Evolutionary conservation across 805 yeast species (phyloP).

Genomic region (Cyberlindnera americana): DNA sequence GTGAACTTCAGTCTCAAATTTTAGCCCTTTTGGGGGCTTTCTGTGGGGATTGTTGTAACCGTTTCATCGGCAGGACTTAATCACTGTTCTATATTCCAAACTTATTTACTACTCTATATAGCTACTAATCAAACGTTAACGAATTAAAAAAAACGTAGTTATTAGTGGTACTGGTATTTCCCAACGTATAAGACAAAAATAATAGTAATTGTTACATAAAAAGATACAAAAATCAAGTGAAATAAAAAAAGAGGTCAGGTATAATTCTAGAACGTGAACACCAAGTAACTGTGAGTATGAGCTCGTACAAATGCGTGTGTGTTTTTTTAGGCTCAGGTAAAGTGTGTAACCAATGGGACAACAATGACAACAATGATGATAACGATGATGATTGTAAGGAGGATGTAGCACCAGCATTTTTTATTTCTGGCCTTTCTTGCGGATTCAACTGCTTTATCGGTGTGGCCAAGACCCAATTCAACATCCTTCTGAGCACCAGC

Average conservation of each 20-base stretch:
- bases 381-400: constrained; percentile 53
- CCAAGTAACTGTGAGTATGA: too few species aligned
- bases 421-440: constrained; percentile 90
- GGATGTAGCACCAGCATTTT: constrained; percentile 80
- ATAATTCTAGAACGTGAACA: too few species aligned
- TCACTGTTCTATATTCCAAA: constrained; percentile 24
- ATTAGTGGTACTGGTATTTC: not conserved
- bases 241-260: not conserved
- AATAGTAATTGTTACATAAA: not conserved
- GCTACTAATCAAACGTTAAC: too few species aligned
- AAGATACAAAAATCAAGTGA: not conserved
- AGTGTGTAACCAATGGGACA: constrained; percentile 31
- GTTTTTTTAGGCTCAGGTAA: too few species aligned
- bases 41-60: constrained; percentile 1
- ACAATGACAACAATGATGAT: constrained; percentile 68
- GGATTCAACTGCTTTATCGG: constrained; percentile 80
- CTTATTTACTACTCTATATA: too few species aligned
- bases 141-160: not conserved
- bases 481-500: constrained; percentile 83
- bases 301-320: too few species aligned
- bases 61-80: constrained; percentile 24
- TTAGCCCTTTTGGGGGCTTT: constrained; percentile 1
- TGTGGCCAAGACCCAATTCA: constrained; percentile 92
- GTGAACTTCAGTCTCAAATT: constrained; percentile 15
- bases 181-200: not conserved